Evolutionary conservation across 2,329 filamentous ascomycete genomes (phyloP).

Genomic region (Salinomyces thailandicus): DNA sequence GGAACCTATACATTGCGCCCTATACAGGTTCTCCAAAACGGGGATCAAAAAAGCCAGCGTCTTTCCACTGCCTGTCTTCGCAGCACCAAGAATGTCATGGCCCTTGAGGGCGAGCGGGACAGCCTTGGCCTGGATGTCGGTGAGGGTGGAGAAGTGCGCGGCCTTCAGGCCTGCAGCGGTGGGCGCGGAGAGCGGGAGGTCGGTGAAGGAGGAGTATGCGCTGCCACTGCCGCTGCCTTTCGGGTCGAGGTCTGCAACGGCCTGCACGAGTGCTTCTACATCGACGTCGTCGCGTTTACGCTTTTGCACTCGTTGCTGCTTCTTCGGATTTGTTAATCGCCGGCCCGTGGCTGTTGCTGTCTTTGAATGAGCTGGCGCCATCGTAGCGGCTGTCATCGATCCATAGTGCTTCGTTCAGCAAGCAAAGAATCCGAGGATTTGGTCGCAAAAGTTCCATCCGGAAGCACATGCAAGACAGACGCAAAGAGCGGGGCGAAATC

Average conservation of each 20-base stretch:
- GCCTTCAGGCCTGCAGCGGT: constrained; percentile 70
- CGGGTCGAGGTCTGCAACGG: constrained; percentile 42
- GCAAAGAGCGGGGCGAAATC: constrained; percentile 1
- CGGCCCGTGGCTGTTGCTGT: not conserved
- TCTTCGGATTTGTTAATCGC: constrained; percentile 36
- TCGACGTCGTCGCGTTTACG: constrained; percentile 43
- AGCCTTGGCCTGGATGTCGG: constrained; percentile 84
- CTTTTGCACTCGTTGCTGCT: constrained; percentile 33
- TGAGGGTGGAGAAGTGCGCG: constrained; percentile 81
- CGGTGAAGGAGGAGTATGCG: constrained; percentile 59
- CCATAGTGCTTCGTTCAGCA: not conserved
- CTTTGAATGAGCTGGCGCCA: not conserved
- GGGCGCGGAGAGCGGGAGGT: constrained; percentile 74
- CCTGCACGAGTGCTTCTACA: constrained; percentile 35
- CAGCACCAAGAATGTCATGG: constrained; percentile 80
- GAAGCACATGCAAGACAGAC: constrained; percentile 2
- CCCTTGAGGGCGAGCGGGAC: constrained; percentile 80
- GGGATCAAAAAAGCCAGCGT: constrained; percentile 88
- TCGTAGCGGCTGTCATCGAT: not conserved
- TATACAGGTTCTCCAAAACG: constrained; percentile 84
- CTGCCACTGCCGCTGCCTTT: constrained; percentile 40
- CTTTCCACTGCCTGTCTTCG: constrained; percentile 92
- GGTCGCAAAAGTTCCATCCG: not conserved
- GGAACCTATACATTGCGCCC: constrained; percentile 75
- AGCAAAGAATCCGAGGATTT: not conserved